A percentile compares a stretch with the other conserved stretches of the same genome.
Conservation (phyloP, 306 rosid genomes). For the Notholithocarpus densiflorus region DNA sequence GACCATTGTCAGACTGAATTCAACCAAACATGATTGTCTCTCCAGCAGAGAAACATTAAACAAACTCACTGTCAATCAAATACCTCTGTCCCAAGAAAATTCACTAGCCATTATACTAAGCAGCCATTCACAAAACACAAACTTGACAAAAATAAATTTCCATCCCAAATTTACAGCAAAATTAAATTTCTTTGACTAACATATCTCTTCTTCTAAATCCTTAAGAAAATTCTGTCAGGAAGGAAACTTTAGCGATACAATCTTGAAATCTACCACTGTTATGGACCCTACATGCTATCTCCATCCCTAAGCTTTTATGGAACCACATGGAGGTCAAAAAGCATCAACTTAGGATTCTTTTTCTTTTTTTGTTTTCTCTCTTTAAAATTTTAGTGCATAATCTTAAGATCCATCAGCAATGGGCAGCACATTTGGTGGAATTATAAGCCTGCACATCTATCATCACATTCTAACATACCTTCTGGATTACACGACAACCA, state of each 20-base stretch:
- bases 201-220: neutral
- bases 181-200: neutral
- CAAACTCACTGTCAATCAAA: neutral
- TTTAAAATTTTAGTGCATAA: no score
- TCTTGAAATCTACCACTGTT: neutral
- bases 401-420: neutral
- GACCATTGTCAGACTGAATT: neutral
- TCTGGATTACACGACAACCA: conserved; percentile 81
- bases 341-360: no score
- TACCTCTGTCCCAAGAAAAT: neutral
- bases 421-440: neutral
- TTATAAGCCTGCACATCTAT: neutral
- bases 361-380: no score
- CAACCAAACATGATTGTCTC: neutral
- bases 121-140: neutral
- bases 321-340: no score
- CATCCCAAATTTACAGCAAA: neutral
- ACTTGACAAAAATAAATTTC: neutral
- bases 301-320: neutral
- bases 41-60: neutral
- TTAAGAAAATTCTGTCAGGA: neutral
- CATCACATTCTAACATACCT: conserved; percentile 38
- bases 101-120: no score
- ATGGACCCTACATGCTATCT: neutral
- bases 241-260: neutral